Base-by-base conservation (phyloP, 331 rosid species). In the Arachis monticola region DNA sequence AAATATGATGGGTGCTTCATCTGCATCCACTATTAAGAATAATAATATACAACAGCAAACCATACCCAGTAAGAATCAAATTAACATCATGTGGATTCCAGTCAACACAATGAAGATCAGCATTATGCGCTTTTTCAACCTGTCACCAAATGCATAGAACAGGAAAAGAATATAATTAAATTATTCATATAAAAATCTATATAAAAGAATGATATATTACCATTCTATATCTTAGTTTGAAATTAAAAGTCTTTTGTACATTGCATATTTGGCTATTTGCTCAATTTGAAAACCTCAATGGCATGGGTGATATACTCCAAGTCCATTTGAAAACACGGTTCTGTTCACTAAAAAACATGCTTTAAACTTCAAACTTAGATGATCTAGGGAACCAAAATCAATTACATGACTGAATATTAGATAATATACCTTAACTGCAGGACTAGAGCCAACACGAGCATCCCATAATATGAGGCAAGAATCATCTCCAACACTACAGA, bases 41-140 rank as follows among this genome's bases (percentile, higher is more conserved):
- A 17, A 50, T 40, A 81, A 50, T 38, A 68, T 71, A 30, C 13
- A 52, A 76, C 13, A 71, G 40, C 14, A 75, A 64, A 74, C 67
- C 78, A 62, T 92, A 95, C 99, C 99, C 99, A 66, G 99, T 95
- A 44, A 95, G 86, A 80, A 95, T 92, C 83, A 90, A 92, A 88
- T 90, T 95, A 77, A 87, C 89, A 78, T 92, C 90, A 80, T 89
- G 96, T 55, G 98, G 99, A 84, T 89, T 95, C 99, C 99, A 95
- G 85, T 95, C 99, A 84, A 95, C 99, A 84, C 99, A 95, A 78
- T 95, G 99, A 78, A 95, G 96, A 92, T 95, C 99, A 73, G 97
- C 90, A 92, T 95, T 73, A 30, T 95, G 99, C 45, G 99, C 99
- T 50, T 90, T 95, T 83, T 95, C 98, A 69, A 95, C 98, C 99